These are phyloP conservation scores for Mimosa pudica DNA, from an alignment of 306 rosid genomes.

Conservation along the genomic window DNA sequence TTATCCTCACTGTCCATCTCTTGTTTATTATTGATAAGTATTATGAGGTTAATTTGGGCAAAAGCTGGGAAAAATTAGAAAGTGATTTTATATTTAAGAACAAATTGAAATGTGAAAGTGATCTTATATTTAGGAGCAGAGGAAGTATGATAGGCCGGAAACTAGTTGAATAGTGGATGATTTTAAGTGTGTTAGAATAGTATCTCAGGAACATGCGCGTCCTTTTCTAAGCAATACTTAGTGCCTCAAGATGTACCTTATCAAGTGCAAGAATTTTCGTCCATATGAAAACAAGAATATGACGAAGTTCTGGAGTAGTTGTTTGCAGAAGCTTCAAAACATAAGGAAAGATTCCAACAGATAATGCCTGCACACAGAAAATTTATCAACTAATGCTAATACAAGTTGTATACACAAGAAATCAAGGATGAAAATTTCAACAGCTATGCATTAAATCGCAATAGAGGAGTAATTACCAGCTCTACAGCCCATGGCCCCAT, in stretches of 20 bases:
- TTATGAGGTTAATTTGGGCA: no score
- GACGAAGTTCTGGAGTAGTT: constrained; percentile 90
- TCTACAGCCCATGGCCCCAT: constrained; percentile 99
- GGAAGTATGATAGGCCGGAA: constrained; percentile 2
- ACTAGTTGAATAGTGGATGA: constrained; percentile 14
- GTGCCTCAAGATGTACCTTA: constrained; percentile 58
- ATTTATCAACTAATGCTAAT: constrained; percentile 21
- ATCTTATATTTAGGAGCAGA: no score
- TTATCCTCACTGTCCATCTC: no score
- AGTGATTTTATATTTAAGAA: no score
- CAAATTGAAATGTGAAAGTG: no score
- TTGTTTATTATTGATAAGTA: no score
- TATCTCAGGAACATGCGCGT: not conserved
- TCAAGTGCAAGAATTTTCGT: constrained; percentile 98
- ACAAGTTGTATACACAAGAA: not conserved
- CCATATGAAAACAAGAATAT: constrained; percentile 98
- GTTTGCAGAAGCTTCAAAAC: constrained; percentile 95
- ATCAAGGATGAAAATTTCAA: constrained; percentile 15
- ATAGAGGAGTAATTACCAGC: constrained; percentile 57
- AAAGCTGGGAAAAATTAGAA: no score
- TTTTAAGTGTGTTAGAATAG: not conserved
- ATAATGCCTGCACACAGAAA: constrained; percentile 64
- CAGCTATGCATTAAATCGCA: constrained; percentile 11
- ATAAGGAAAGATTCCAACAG: constrained; percentile 98
- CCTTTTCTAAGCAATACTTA: constrained; percentile 13